phyloP scores from a whole-genome alignment of 495 filamentous ascomycete species.

The Xylaria cubensis region DNA sequence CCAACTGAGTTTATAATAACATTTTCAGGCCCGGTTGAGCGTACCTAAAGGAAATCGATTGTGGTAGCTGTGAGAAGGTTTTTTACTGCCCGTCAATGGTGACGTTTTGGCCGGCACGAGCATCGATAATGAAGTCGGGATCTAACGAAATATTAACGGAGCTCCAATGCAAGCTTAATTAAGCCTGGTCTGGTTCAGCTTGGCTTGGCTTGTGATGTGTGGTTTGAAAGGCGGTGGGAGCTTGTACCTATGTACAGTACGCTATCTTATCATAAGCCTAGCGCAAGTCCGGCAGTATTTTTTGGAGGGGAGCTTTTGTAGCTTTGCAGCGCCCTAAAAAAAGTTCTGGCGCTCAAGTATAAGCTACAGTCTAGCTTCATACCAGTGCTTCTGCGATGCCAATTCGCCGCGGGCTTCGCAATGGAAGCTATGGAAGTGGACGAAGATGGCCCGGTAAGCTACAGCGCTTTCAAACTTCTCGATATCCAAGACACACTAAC shows the following conservation, averaged over 20 bases:
- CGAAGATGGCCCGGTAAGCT: conserved; percentile 30
- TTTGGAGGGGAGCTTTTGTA: conserved; percentile 29
- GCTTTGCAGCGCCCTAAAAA: conserved; percentile 22
- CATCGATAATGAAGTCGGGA: conserved; percentile 23
- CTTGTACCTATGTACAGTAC: conserved; percentile 1
- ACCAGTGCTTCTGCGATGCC: conserved; percentile 29
- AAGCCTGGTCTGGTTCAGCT: not conserved
- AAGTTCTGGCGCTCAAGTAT: conserved; percentile 31
- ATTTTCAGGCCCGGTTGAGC: not conserved
- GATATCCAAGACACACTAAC: conserved; percentile 18
- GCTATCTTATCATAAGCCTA: conserved; percentile 31
- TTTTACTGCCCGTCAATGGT: conserved; percentile 3
- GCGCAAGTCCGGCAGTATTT: conserved; percentile 17
- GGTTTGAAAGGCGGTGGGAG: conserved; percentile 21
- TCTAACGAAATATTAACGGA: conserved; percentile 25
- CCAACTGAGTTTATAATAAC: conserved; percentile 11
- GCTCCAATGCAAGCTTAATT: conserved; percentile 8
- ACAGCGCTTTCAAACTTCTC: conserved; percentile 10
- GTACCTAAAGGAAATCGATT: conserved; percentile 1
- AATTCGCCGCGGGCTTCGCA: conserved; percentile 20
- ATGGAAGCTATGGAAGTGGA: conserved; percentile 40
- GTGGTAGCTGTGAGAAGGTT: not conserved
- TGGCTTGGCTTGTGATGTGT: not conserved
- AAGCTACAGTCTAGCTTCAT: conserved; percentile 3
- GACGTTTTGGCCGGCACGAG: conserved; percentile 19